Evolutionary conservation across 495 filamentous ascomycete species (phyloP).

Genomic region (Staphylotrichum tortipilum): DNA sequence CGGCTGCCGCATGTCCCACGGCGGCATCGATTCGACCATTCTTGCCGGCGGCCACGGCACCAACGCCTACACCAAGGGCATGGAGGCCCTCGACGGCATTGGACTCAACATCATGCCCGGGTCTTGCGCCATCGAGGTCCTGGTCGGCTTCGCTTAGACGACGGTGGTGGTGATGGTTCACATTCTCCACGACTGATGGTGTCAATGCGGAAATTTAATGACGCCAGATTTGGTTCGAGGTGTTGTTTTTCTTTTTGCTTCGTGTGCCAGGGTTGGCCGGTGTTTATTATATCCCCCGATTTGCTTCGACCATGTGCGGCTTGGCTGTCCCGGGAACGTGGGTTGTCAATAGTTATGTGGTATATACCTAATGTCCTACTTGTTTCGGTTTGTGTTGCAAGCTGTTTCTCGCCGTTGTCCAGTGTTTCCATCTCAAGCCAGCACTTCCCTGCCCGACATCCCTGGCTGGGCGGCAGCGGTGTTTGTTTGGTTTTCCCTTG

Average conservation of each 20-base stretch:
- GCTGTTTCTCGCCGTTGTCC: too few species aligned
- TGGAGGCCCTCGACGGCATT: constrained; percentile 27
- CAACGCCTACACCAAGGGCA: constrained; percentile 31
- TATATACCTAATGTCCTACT: not conserved
- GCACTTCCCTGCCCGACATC: too few species aligned
- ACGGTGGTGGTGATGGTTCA: not conserved
- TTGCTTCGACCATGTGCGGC: not conserved
- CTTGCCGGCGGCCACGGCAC: constrained; percentile 21
- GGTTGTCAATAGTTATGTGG: not conserved
- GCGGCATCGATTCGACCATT: constrained; percentile 27
- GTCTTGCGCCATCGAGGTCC: constrained; percentile 12
- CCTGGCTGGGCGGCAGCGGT: too few species aligned
- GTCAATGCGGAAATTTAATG: constrained; percentile 5
- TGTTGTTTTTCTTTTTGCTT: constrained; percentile 2
- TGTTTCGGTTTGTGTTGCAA: too few species aligned
- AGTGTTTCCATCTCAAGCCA: too few species aligned
- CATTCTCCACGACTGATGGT: constrained; percentile 16
- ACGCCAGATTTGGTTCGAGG: constrained; percentile 16
- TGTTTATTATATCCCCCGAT: constrained; percentile 1
- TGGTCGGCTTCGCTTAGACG: constrained; percentile 19
- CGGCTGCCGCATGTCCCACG: constrained; percentile 27
- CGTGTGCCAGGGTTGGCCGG: constrained; percentile 1
- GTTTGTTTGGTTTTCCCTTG: too few species aligned
- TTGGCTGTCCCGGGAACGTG: not conserved
- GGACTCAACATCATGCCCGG: constrained; percentile 27